Percentiles rank a stretch among this genome's conserved stretches.
Conservation (phyloP, 2,329 filamentous ascomycete species). For the Myriosclerotinia duriaeana region DNA sequence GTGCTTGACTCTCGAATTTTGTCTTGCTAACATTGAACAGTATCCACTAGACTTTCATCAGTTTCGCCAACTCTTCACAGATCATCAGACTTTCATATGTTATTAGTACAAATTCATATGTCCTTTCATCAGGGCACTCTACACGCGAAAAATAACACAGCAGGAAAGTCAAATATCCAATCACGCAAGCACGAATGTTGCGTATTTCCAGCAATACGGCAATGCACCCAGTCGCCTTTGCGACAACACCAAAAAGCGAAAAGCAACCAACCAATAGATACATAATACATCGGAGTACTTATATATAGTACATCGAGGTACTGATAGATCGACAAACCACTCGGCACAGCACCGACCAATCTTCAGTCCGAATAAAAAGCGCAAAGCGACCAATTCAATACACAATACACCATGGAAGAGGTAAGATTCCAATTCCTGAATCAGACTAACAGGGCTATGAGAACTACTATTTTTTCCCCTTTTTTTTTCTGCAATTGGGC, state of each 20-base stretch:
- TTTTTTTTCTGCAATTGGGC: neutral
- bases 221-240: neutral
- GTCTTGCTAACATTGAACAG: neutral
- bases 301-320: too few species aligned
- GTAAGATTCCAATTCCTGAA: neutral
- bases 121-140: too few species aligned
- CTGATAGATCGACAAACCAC: too few species aligned
- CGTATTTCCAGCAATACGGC: neutral
- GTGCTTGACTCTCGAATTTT: neutral
- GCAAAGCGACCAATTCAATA: too few species aligned
- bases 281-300: too few species aligned
- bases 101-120: neutral
- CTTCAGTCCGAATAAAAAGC: too few species aligned
- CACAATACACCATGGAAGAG: neutral
- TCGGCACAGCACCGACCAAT: too few species aligned
- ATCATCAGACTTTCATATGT: neutral
- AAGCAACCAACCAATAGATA: neutral
- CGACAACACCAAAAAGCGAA: neutral
- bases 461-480: neutral
- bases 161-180: neutral
- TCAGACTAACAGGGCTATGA: neutral
- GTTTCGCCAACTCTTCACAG: neutral
- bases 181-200: neutral
- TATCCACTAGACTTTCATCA: neutral
- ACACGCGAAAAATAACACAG: neutral